Conservation (phyloP, 2,329 filamentous ascomycete genomes). For the Neofusicoccum laricinum region DNA sequence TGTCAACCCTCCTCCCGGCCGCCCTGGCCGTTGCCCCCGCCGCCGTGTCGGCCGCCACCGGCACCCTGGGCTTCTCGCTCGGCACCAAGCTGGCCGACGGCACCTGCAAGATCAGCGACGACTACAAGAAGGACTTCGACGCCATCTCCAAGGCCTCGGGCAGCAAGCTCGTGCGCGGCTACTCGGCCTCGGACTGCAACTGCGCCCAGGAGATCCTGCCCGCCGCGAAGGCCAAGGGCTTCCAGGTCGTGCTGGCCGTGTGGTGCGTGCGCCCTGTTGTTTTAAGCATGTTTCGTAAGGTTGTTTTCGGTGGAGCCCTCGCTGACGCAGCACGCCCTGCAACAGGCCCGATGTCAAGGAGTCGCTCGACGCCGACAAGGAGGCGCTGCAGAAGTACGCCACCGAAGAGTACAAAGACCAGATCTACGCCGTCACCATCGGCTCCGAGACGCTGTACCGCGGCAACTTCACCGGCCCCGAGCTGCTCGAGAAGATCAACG, state of each 20-base stretch:
- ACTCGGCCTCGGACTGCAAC: slow-evolving; percentile 66
- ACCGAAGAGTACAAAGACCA: slow-evolving; percentile 51
- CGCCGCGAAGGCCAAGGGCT: slow-evolving; percentile 61
- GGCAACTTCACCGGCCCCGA: slow-evolving; percentile 61
- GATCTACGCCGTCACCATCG: slow-evolving; percentile 68
- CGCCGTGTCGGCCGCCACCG: slow-evolving; percentile 48
- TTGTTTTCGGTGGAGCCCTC: not conserved
- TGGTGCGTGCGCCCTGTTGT: slow-evolving; percentile 50
- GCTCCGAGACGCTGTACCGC: slow-evolving; percentile 69
- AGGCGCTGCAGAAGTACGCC: slow-evolving; percentile 52
- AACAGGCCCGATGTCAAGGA: slow-evolving; percentile 60
- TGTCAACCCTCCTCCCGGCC: slow-evolving; percentile 30
- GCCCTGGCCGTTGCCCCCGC: slow-evolving; percentile 42
- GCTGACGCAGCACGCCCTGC: not conserved
- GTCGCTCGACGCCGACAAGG: slow-evolving; percentile 60
- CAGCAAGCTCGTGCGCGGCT: slow-evolving; percentile 61
- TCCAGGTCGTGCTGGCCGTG: slow-evolving; percentile 68
- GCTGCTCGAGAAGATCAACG: slow-evolving; percentile 60
- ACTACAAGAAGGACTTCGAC: slow-evolving; percentile 66
- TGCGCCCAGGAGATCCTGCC: slow-evolving; percentile 62
- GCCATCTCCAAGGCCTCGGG: slow-evolving; percentile 52
- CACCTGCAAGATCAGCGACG: slow-evolving; percentile 59
- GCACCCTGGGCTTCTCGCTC: slow-evolving; percentile 63
- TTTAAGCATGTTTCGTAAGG: slow-evolving; percentile 6
- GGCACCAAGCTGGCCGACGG: slow-evolving; percentile 62